phyloP scores from a whole-genome alignment of 371 early-diverging fungal genomes.

The Lichtheimia ramosa region DNA sequence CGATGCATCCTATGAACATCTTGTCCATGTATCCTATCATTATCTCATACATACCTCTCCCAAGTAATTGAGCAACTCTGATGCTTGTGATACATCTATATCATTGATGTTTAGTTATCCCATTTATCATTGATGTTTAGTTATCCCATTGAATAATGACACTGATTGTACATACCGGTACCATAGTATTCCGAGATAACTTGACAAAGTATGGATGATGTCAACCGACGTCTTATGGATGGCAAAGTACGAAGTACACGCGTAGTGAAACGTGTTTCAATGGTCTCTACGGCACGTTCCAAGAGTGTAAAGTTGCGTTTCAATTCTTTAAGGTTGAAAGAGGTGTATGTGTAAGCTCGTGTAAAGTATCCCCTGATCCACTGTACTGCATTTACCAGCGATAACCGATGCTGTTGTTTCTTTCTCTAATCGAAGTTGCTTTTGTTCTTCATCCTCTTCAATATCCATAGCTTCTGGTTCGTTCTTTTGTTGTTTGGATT shows the following conservation, averaged over 20 bases:
- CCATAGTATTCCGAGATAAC: conserved; percentile 62
- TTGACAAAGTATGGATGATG: conserved; percentile 63
- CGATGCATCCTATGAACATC: conserved; percentile 9
- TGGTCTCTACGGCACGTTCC: conserved; percentile 79
- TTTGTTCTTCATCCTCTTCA: conserved; percentile 41
- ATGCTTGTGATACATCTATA: conserved; percentile 33
- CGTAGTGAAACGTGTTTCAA: conserved; percentile 86
- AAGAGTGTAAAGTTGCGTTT: conserved; percentile 79
- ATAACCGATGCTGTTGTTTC: conserved; percentile 36
- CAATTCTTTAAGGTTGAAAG: conserved; percentile 60
- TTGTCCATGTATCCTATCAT: background rate
- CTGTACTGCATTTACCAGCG: conserved; percentile 8
- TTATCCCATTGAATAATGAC: background rate
- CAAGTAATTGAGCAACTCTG: conserved; percentile 33
- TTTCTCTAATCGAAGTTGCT: conserved; percentile 40
- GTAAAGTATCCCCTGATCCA: background rate
- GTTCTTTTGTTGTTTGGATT: conserved; percentile 23
- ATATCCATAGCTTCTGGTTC: conserved; percentile 44
- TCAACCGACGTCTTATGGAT: conserved; percentile 78
- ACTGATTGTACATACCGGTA: conserved; percentile 45
- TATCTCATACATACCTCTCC: conserved; percentile 31
- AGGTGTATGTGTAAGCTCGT: background rate
- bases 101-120: background rate
- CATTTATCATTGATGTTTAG: background rate
- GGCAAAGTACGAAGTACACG: conserved; percentile 85